Conservation (phyloP, 495 filamentous ascomycete genomes). For the Penicillium pulvis region DNA sequence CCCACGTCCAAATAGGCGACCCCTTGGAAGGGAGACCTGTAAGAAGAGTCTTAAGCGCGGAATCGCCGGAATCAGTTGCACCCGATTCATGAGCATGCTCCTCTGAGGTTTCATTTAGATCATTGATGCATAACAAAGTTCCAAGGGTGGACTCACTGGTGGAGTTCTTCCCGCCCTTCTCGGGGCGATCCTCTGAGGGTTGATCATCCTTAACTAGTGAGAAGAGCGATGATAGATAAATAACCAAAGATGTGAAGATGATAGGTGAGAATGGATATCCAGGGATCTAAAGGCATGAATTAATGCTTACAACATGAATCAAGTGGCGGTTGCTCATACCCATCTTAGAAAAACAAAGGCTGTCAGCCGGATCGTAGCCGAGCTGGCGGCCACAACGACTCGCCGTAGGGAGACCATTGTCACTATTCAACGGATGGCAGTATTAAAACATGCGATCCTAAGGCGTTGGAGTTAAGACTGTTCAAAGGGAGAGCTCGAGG, state of each 20-base stretch:
- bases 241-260: conserved; percentile 67
- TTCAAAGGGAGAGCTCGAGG: conserved; percentile 1
- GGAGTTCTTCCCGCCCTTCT: conserved; percentile 11
- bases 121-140: not conserved
- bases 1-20: conserved; percentile 53
- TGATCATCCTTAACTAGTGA: conserved; percentile 31
- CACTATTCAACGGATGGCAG: conserved; percentile 3
- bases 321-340: conserved; percentile 51
- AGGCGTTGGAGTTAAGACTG: not conserved
- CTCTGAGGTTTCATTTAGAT: not conserved
- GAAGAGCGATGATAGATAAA: conserved; percentile 70
- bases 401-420: conserved; percentile 34
- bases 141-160: conserved; percentile 6
- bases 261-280: conserved; percentile 62
- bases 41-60: conserved; percentile 62
- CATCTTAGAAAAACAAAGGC: conserved; percentile 84
- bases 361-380: conserved; percentile 57
- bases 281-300: conserved; percentile 53
- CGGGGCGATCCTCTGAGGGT: conserved; percentile 4
- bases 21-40: conserved; percentile 72
- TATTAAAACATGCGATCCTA: not conserved
- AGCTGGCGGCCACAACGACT: conserved; percentile 52
- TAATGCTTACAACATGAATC: not conserved
- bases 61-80: conserved; percentile 23
- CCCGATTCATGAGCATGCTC: not conserved